phyloP scores from a whole-genome alignment of 2,329 filamentous ascomycete genomes.

The Trichoderma breve region DNA sequence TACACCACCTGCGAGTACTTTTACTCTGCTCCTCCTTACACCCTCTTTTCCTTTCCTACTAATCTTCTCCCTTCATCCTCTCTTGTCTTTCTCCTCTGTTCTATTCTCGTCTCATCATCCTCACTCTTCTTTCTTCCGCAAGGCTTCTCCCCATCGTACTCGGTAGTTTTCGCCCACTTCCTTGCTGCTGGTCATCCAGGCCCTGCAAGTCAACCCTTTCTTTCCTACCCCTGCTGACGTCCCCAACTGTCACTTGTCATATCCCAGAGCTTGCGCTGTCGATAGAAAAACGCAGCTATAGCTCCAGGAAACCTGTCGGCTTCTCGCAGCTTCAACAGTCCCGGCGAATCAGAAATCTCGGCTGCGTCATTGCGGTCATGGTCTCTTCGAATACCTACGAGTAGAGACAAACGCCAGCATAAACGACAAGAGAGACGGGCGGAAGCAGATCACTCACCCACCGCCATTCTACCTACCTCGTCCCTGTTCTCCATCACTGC shows the following conservation, averaged over 20 bases:
- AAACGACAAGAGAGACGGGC: not conserved
- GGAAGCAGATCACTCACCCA: slow-evolving; percentile 6
- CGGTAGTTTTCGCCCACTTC: slow-evolving; percentile 5
- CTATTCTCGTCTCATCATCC: not conserved
- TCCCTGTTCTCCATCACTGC: not conserved
- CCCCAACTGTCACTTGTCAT: slow-evolving; percentile 15
- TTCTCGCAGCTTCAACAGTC: not conserved
- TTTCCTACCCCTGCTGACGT: slow-evolving; percentile 21
- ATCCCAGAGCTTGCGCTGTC: slow-evolving; percentile 4
- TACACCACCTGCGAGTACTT: not conserved
- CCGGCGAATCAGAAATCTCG: not conserved
- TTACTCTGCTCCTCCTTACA: not conserved
- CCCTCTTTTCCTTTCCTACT: not conserved
- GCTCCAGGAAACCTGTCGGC: not conserved
- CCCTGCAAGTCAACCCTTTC: slow-evolving; percentile 19
- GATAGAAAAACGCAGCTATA: slow-evolving; percentile 9
- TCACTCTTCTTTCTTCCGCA: not conserved
- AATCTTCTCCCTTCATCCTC: not conserved
- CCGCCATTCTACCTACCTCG: slow-evolving; percentile 6
- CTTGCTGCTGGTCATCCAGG: slow-evolving; percentile 16
- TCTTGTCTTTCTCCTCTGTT: not conserved
- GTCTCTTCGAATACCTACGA: not conserved
- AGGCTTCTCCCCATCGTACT: slow-evolving; percentile 10
- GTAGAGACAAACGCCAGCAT: not conserved
- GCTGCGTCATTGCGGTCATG: slow-evolving; percentile 12